phyloP scores from a whole-genome alignment of 257 asterid species.

The Haberlea rhodopensis region DNA sequence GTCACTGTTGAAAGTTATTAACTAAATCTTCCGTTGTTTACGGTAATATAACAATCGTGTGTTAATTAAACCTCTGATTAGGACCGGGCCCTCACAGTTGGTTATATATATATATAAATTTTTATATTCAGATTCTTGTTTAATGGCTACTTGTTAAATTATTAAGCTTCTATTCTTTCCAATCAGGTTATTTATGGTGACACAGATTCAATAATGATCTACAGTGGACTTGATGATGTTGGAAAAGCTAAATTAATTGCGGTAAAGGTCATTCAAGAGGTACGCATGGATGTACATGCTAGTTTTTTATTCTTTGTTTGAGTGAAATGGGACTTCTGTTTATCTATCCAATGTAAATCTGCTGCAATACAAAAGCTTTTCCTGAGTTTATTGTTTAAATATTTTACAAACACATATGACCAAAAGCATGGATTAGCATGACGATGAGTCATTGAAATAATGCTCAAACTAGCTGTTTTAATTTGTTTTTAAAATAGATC shows the following conservation, averaged over 20 bases:
- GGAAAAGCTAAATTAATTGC: constrained; percentile 80
- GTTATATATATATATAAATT: too few species aligned
- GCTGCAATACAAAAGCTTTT: not conserved
- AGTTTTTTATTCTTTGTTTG: constrained; percentile 7
- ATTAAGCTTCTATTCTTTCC: constrained; percentile 27
- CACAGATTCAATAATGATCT: constrained; percentile 96
- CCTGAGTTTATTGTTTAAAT: constrained; percentile 19
- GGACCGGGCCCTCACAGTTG: too few species aligned
- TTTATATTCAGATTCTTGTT: constrained; percentile 16
- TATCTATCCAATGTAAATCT: constrained; percentile 18
- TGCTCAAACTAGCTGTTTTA: constrained; percentile 10
- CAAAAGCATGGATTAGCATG: constrained; percentile 4
- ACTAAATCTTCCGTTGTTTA: too few species aligned
- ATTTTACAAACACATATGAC: constrained; percentile 16
- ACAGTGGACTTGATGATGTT: constrained; percentile 90
- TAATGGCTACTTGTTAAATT: constrained; percentile 21
- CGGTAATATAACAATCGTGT: too few species aligned
- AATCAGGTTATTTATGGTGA: constrained; percentile 96
- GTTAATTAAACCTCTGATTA: too few species aligned
- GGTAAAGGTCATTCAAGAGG: constrained; percentile 89
- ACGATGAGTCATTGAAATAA: constrained; percentile 15
- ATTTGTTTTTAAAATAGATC: not conserved
- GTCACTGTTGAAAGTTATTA: too few species aligned
- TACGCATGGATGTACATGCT: constrained; percentile 30
- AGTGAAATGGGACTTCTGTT: constrained; percentile 10